Base-by-base conservation (phyloP, 768 basidiomycete genomes). In the Serendipita sp. region DNA sequence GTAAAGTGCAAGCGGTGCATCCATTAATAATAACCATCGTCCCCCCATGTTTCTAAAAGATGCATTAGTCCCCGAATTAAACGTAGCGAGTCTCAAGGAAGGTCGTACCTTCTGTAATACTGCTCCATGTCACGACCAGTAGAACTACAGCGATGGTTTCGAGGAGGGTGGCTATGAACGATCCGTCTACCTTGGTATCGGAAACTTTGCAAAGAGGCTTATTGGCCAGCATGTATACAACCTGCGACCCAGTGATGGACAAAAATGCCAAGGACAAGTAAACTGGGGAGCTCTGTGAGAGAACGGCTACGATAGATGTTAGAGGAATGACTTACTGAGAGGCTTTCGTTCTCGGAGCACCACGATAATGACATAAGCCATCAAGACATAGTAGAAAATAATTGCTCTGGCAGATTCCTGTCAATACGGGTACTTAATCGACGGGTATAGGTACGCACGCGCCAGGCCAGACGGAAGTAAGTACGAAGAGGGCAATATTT, bases 111-210 rank as follows among this genome's bases (percentile, higher is more conserved):
- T 94, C 92, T 16, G 92, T 93, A 65, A 93, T 90, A 72, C 85
- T 85, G 73, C 78, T 78, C 93, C 93, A 95, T n/a, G 83, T 91
- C 15, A 85, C 71, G 72, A 82, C 92, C 18, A 95, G 67, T 2
- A 82, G 75, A 10, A 76, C 80, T 0, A 95, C 83, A 0, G 87
- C 75, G 0, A 81, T 84, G 0, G 89, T 89, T 71, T 95, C 90
- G 53, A 95, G 76, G 3, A 93, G 63, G 0, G 94, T 94, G 1
- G 89, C 86, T 30, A 96, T 72, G 73, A 96, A 95, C 2, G 86
- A 84, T 3, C 89, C 90, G 74, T 97, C 95, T 18, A 96, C 76
- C 72, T 84, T 88, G 35, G 74, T 73, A 65, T 80, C 77, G 16
- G 90, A 70, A 30, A 68, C 69, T 62, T 60, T 60, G 56, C 56